Evolutionary conservation across 1,139 yeast genomes (phyloP), one percentile per base, ranked within the genome.

Genomic region (Tardiomyces depauwii): DNA sequence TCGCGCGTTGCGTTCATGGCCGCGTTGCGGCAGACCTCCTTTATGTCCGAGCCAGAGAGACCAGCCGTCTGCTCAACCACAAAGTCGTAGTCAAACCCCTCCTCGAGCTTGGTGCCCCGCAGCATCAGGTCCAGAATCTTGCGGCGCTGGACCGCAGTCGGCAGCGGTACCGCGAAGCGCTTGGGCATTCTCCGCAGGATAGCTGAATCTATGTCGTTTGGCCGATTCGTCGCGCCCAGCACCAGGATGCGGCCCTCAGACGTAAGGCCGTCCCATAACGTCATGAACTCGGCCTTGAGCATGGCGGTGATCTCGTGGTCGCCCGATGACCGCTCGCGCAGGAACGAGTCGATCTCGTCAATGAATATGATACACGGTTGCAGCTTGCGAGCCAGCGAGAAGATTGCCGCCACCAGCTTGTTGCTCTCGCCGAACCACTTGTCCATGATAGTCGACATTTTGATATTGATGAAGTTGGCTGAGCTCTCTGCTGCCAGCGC

Each of bases 361-460:
- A 91, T 88, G 63, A 91, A 91, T 45, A 91, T 81, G 54, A 91
- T 91, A 64, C 96, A 87, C 1, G 98, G 98, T 62, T 88, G 91
- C 42, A 91, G 73, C 62, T 91, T 91, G 51, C 78, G 75, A 3
- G 97, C 98, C 50, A 91, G 72, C 12, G 95, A 82, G 60, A 91
- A 91, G 42, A 91, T 78, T 2, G 96, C 98, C 54, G 91, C 95
- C 1, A 89, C 94, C 42, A 89, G 80, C 67, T 91, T 91, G 64
- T 91, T 91, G 42, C 93, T 81, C 63, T 91, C 98, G 18, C 98
- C 98, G 62, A 87, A 91, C 96, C 96, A 91, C 65, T 91, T 91
- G 67, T 93, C 97, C 93, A 91, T 86, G 19, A 91, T 78, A 1
- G 93, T 82, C 7, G 96, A 87, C 94, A 91, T 86, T 63, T 95